phyloP scores from a whole-genome alignment of 306 rosid genomes.

The Psophocarpus tetragonolobus region DNA sequence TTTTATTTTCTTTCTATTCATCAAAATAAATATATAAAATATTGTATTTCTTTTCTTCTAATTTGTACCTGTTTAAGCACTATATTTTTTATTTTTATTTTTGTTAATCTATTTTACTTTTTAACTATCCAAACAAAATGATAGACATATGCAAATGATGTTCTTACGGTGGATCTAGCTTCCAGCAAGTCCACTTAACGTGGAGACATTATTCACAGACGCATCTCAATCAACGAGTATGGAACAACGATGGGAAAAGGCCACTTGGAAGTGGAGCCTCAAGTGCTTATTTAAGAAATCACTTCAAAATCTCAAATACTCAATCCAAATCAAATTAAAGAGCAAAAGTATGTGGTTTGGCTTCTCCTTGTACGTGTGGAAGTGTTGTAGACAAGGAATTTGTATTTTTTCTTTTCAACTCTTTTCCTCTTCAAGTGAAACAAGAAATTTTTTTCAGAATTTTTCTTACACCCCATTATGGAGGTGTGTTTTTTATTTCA shows the following conservation, averaged over 20 bases:
- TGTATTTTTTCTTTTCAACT: background rate
- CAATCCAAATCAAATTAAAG: too few relatives aligned
- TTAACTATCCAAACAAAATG: background rate
- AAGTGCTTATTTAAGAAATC: background rate
- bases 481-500: too few relatives aligned
- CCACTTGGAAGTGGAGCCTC: background rate
- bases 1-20: background rate
- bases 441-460: too few relatives aligned
- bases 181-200: constrained; percentile 25
- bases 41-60: too few relatives aligned
- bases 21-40: too few relatives aligned
- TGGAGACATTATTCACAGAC: constrained; percentile 28
- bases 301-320: too few relatives aligned
- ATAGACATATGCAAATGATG: too few relatives aligned
- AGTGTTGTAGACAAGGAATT: background rate
- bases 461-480: too few relatives aligned
- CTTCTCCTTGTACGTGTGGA: background rate
- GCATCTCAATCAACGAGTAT: background rate
- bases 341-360: background rate
- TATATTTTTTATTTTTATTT: too few relatives aligned
- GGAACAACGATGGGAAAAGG: background rate
- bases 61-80: background rate
- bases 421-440: too few relatives aligned
- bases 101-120: background rate
- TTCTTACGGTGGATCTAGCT: constrained; percentile 9